Percentiles rank a stretch among this genome's conserved stretches.
Conservation (phyloP, 768 basidiomycete genomes). For the Lentinula raphanica region DNA sequence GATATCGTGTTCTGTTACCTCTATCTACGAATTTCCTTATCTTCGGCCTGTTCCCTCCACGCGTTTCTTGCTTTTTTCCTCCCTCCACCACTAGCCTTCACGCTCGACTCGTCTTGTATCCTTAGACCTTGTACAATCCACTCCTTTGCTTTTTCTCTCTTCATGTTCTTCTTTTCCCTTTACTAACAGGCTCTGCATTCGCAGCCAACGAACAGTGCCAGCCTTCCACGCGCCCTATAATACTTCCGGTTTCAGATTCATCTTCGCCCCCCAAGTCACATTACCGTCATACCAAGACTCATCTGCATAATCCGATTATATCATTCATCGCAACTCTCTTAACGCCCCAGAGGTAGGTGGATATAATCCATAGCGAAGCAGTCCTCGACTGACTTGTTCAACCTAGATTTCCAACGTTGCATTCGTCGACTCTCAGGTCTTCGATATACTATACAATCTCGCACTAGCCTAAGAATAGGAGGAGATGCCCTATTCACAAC, state of each 20-base stretch:
- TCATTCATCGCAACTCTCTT: too few relatives aligned
- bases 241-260: background rate
- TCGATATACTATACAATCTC: too few relatives aligned
- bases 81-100: background rate
- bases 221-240: background rate
- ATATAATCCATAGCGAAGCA: background rate
- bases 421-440: too few relatives aligned
- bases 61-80: background rate
- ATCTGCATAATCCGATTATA: too few relatives aligned
- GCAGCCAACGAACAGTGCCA: background rate
- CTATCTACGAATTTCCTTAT: background rate
- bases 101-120: background rate
- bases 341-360: background rate
- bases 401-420: too few relatives aligned
- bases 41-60: background rate
- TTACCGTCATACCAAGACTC: background rate
- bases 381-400: background rate
- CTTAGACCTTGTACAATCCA: background rate
- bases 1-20: background rate
- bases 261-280: background rate
- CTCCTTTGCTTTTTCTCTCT: background rate
- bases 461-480: background rate
- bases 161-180: background rate
- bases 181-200: background rate
- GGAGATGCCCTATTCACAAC: background rate